These are phyloP conservation scores for Arabis hirsuta DNA, from an alignment of 345 rosid species.

Conservation along the genomic window DNA sequence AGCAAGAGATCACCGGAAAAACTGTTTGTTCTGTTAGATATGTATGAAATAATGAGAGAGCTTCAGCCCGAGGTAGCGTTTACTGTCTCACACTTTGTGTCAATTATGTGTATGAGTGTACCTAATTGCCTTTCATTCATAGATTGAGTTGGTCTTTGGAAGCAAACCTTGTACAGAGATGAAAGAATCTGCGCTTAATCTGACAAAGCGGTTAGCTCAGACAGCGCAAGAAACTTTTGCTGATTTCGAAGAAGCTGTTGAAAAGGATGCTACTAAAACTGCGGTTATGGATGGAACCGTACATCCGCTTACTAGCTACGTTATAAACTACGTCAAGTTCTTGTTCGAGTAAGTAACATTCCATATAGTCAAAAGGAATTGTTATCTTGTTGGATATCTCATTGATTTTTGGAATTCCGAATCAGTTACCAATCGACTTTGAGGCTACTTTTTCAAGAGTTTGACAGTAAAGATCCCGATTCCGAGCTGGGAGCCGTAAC, in stretches of 20 bases:
- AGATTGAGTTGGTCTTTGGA: constrained; percentile 74
- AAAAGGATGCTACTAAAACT: constrained; percentile 95
- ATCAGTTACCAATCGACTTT: constrained; percentile 81
- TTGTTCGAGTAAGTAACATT: constrained; percentile 77
- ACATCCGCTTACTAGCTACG: constrained; percentile 97
- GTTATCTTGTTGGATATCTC: constrained; percentile 5
- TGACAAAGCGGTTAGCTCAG: constrained; percentile 84
- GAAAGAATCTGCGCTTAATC: constrained; percentile 72
- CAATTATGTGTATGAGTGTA: not conserved
- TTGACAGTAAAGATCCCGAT: constrained; percentile 63
- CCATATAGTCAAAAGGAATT: not conserved
- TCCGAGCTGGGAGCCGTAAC: constrained; percentile 68
- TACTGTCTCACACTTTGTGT: constrained; percentile 19
- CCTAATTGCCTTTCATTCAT: constrained; percentile 11
- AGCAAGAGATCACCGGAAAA: constrained; percentile 99
- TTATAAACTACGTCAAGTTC: constrained; percentile 93
- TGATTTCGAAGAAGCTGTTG: constrained; percentile 97
- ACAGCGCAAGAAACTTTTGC: constrained; percentile 93
- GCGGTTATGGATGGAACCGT: constrained; percentile 97
- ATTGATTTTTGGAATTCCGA: not conserved
- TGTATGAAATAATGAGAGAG: constrained; percentile 99
- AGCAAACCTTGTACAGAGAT: constrained; percentile 72
- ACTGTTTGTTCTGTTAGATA: constrained; percentile 86
- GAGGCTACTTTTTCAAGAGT: constrained; percentile 86
- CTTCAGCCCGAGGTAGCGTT: constrained; percentile 80